Percentiles rank a stretch among this genome's conserved stretches.
Conservation (phyloP, 1,139 yeast species). For the Pichia sp. region DNA sequence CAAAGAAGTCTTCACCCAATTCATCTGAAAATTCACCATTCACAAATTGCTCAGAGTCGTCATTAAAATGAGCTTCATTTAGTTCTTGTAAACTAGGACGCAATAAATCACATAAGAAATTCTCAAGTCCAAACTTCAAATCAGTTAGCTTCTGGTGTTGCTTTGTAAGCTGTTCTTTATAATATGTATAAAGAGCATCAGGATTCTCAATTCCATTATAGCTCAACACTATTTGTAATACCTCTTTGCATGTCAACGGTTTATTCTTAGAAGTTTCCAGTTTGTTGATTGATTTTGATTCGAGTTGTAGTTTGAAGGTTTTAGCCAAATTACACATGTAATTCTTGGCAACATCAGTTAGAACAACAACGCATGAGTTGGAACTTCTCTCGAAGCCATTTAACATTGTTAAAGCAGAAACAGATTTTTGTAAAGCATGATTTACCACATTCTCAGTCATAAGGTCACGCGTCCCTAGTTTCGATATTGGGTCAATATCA, state of each 20-base stretch:
- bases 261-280: constrained; percentile 29
- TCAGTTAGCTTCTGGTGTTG: constrained; percentile 66
- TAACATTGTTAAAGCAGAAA: constrained; percentile 81
- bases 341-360: constrained; percentile 78
- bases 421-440: constrained; percentile 58
- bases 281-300: constrained; percentile 48
- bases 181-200: constrained; percentile 64
- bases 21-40: constrained; percentile 93
- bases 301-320: constrained; percentile 64
- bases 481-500: constrained; percentile 76
- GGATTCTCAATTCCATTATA: constrained; percentile 86
- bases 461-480: constrained; percentile 59
- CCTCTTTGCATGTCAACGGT: constrained; percentile 38
- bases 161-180: constrained; percentile 64
- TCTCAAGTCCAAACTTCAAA: constrained; percentile 58
- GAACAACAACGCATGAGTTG: constrained; percentile 65
- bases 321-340: constrained; percentile 69
- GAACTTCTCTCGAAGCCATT: constrained; percentile 88
- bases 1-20: constrained; percentile 94
- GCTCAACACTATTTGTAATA: constrained; percentile 54
- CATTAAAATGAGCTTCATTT: constrained; percentile 73
- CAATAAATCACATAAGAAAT: constrained; percentile 68
- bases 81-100: constrained; percentile 74
- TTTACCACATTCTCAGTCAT: constrained; percentile 53
- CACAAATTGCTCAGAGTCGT: constrained; percentile 86